Percentiles rank a stretch among this genome's conserved stretches.
Conservation (phyloP, 2,329 filamentous ascomycete genomes). For the Colletotrichum sublineola region DNA sequence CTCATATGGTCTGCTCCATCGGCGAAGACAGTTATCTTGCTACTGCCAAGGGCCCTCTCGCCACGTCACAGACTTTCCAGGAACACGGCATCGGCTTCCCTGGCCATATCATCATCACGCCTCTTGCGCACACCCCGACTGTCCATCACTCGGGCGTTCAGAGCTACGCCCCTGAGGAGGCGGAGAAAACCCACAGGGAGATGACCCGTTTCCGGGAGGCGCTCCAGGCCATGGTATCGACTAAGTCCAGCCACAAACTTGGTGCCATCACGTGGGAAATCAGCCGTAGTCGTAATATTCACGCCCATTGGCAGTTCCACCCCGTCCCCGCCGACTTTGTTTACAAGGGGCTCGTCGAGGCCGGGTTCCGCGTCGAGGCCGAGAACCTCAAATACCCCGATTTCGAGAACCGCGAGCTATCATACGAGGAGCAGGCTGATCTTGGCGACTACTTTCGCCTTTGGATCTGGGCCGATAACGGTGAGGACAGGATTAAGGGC, state of each 20-base stretch:
- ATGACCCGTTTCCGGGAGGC: slow-evolving; percentile 85
- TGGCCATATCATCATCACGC: slow-evolving; percentile 91
- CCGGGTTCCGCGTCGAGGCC: slow-evolving; percentile 88
- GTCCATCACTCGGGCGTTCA: slow-evolving; percentile 74
- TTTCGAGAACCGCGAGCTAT: slow-evolving; percentile 63
- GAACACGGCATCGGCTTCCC: slow-evolving; percentile 78
- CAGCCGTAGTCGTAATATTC: slow-evolving; percentile 82
- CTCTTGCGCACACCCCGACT: slow-evolving; percentile 84
- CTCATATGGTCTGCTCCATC: slow-evolving; percentile 91
- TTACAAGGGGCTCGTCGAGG: slow-evolving; percentile 81
- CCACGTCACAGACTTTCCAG: slow-evolving; percentile 76
- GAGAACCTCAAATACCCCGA: slow-evolving; percentile 75
- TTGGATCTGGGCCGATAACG: slow-evolving; percentile 79
- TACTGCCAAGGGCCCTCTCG: slow-evolving; percentile 90
- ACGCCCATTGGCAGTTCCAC: slow-evolving; percentile 94
- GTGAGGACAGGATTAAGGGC: slow-evolving; percentile 69
- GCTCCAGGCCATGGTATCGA: slow-evolving; percentile 83
- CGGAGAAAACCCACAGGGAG: slow-evolving; percentile 76
- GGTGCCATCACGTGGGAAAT: slow-evolving; percentile 95
- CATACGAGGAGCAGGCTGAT: slow-evolving; percentile 62
- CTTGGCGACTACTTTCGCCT: slow-evolving; percentile 81
- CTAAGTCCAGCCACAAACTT: slow-evolving; percentile 68
- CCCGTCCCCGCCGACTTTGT: slow-evolving; percentile 80
- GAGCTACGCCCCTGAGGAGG: slow-evolving; percentile 63
- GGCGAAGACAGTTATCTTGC: slow-evolving; percentile 90